Conservation (phyloP, 495 filamentous ascomycete genomes). For the Aspergillus haitiensis region DNA sequence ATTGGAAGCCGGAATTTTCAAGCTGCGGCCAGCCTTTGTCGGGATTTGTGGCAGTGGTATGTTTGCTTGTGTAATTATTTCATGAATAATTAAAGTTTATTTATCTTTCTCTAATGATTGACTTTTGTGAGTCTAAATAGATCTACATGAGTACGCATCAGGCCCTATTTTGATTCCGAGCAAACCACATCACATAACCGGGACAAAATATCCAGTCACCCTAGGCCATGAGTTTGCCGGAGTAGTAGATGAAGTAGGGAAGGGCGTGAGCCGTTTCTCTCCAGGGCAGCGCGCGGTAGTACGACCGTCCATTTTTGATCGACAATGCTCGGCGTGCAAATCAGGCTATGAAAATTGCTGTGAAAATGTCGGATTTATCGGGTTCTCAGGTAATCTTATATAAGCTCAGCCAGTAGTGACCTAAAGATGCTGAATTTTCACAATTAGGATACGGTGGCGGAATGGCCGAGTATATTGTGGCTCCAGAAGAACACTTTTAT, state of each 20-base stretch:
- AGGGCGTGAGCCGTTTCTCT: conserved; percentile 48
- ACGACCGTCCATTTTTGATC: conserved; percentile 62
- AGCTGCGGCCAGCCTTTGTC: conserved; percentile 55
- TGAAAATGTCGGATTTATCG: conserved; percentile 60
- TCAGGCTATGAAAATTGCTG: conserved; percentile 57
- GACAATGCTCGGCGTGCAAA: conserved; percentile 54
- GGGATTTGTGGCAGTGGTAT: conserved; percentile 59
- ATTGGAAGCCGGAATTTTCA: background rate
- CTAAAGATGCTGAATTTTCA: background rate
- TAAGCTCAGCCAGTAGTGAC: background rate
- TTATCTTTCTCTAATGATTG: background rate
- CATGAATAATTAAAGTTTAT: background rate
- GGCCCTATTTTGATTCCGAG: conserved; percentile 55
- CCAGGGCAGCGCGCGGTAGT: conserved; percentile 56
- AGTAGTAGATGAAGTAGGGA: conserved; percentile 57
- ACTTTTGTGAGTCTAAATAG: background rate
- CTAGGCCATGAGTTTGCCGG: conserved; percentile 64
- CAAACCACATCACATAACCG: conserved; percentile 55
- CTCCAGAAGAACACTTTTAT: conserved; percentile 34
- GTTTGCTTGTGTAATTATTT: background rate
- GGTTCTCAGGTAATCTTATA: conserved; percentile 47
- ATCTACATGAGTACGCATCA: conserved; percentile 26
- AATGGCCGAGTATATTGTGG: conserved; percentile 30
- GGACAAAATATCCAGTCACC: conserved; percentile 52
- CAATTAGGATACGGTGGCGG: conserved; percentile 31